These are phyloP conservation scores for Arxiozyma heterogenica DNA, from an alignment of 1,139 yeast species.

Conservation along the genomic window DNA sequence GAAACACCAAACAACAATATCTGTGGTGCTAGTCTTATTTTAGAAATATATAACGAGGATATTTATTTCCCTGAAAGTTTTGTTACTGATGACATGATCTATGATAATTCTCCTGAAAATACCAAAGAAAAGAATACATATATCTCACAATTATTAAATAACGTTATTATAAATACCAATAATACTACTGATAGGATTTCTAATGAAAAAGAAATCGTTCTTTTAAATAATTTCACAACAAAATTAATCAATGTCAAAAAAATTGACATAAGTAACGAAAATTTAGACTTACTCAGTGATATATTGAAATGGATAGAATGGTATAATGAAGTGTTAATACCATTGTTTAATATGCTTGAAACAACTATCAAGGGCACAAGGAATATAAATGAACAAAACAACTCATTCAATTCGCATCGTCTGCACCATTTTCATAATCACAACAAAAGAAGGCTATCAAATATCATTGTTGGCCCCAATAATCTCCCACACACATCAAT, in stretches of 20 bases:
- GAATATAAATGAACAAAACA: slow-evolving; percentile 4
- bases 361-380: slow-evolving; percentile 3
- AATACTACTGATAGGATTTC: slow-evolving; percentile 11
- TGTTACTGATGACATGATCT: slow-evolving; percentile 20
- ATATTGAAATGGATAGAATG: slow-evolving; percentile 26
- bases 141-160: neutral
- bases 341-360: slow-evolving; percentile 11
- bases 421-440: neutral
- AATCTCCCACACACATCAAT: slow-evolving; percentile 2
- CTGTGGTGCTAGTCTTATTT: slow-evolving; percentile 20
- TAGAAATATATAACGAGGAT: slow-evolving; percentile 17
- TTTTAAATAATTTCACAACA: slow-evolving; percentile 28
- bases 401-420: neutral
- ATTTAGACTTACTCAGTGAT: slow-evolving; percentile 21
- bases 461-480: neutral
- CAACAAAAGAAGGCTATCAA: neutral
- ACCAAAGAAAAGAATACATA: slow-evolving; percentile 1
- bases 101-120: slow-evolving; percentile 5
- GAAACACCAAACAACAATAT: slow-evolving; percentile 25
- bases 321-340: slow-evolving; percentile 20
- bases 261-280: slow-evolving; percentile 27
- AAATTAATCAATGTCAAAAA: slow-evolving; percentile 18
- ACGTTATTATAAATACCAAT: neutral
- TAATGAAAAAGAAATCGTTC: slow-evolving; percentile 12
- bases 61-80: slow-evolving; percentile 24